Evolutionary conservation across 495 filamentous ascomycete genomes (phyloP).

Genomic region (Xeromyces bisporus): DNA sequence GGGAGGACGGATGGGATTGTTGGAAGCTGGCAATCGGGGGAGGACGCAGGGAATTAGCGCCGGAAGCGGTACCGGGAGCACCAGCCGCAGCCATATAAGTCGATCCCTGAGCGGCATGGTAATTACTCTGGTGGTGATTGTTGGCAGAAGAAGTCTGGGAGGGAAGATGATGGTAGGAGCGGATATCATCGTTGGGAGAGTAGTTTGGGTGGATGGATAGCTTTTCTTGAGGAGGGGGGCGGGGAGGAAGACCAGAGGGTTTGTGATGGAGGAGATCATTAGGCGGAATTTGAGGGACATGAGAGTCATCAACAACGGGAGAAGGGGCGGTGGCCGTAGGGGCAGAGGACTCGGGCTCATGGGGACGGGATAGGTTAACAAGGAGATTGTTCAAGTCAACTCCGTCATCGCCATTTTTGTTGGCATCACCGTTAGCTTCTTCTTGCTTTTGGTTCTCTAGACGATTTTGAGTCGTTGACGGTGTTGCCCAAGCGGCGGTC

Average conservation of each 20-base stretch:
- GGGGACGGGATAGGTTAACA: slow-evolving; percentile 32
- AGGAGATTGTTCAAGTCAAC: slow-evolving; percentile 36
- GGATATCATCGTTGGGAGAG: slow-evolving; percentile 36
- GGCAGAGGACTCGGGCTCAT: slow-evolving; percentile 18
- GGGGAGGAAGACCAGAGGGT: slow-evolving; percentile 27
- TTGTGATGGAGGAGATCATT: slow-evolving; percentile 21
- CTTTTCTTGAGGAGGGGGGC: slow-evolving; percentile 35
- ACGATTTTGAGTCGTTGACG: slow-evolving; percentile 10
- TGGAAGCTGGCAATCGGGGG: slow-evolving; percentile 42
- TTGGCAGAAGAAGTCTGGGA: slow-evolving; percentile 18
- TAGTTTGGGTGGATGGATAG: slow-evolving; percentile 42
- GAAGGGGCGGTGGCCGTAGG: slow-evolving; percentile 15
- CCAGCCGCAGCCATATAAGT: slow-evolving; percentile 30
- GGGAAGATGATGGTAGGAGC: slow-evolving; percentile 37
- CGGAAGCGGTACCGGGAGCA: slow-evolving; percentile 36
- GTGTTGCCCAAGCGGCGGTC: slow-evolving; percentile 7
- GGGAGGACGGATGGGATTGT: slow-evolving; percentile 16
- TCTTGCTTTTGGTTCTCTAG: slow-evolving; percentile 12
- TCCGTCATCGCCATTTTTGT: slow-evolving; percentile 14
- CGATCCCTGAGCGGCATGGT: slow-evolving; percentile 23
- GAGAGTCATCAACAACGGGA: slow-evolving; percentile 14
- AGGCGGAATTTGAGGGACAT: slow-evolving; percentile 18
- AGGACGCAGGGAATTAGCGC: slow-evolving; percentile 38
- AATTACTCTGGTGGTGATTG: slow-evolving; percentile 26
- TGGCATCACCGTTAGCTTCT: slow-evolving; percentile 1